Conservation (phyloP, 208 protist genomes). For the Acanthamoeba rhysodes region DNA sequence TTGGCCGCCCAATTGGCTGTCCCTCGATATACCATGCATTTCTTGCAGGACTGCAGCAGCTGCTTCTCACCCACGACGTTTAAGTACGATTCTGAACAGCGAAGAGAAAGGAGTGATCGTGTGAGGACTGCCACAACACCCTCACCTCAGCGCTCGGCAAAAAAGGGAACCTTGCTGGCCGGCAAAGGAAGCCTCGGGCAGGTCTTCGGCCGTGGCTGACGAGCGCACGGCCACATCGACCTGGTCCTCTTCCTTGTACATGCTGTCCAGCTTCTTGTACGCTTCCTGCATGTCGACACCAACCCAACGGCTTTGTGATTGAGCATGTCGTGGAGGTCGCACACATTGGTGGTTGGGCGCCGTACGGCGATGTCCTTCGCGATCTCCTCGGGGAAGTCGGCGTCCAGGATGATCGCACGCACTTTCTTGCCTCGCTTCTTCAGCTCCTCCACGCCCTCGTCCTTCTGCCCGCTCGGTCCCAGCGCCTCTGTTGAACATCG, state of each 20-base stretch:
- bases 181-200: conserved; percentile 83
- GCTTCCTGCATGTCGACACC: neutral
- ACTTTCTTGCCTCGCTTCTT: conserved; percentile 14
- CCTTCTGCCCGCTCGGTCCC: conserved; percentile 17
- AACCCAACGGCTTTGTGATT: neutral
- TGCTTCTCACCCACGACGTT: conserved; percentile 79
- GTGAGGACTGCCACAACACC: neutral
- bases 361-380: conserved; percentile 28
- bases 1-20: neutral
- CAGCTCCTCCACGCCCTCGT: conserved; percentile 44
- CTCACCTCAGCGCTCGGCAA: too few species aligned
- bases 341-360: neutral
- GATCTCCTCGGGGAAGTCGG: conserved; percentile 49
- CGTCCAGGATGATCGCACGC: conserved; percentile 2
- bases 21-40: conserved; percentile 80
- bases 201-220: conserved; percentile 85
- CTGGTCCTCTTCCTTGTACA: conserved; percentile 56
- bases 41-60: conserved; percentile 77
- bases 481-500: neutral
- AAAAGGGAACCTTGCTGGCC: conserved; percentile 76
- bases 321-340: neutral
- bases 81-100: conserved; percentile 77
- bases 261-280: conserved; percentile 52
- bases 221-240: conserved; percentile 82
- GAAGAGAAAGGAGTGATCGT: neutral